phyloP scores from a whole-genome alignment of 163 green algal genomes.

The Picocystis sp. region DNA sequence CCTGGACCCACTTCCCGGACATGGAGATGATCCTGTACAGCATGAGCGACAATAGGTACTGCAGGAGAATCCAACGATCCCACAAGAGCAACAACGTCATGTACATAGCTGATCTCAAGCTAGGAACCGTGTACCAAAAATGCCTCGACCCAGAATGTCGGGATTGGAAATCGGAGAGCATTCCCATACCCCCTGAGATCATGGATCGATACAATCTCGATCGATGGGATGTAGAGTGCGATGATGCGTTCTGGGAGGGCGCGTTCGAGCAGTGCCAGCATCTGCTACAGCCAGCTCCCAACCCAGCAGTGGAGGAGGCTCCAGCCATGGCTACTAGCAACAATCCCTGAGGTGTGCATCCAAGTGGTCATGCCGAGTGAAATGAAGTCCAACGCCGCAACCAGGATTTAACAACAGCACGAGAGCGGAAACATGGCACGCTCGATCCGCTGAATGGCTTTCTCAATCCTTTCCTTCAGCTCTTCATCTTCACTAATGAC shows the following conservation, averaged over 20 bases:
- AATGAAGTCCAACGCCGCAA: not conserved
- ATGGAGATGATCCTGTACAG: conserved; percentile 41
- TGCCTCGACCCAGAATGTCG: conserved; percentile 28
- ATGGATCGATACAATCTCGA: too few relatives aligned
- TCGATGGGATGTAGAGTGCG: too few relatives aligned
- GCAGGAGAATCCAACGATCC: conserved; percentile 25
- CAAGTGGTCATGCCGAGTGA: too few relatives aligned
- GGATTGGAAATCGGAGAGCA: too few relatives aligned
- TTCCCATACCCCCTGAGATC: too few relatives aligned
- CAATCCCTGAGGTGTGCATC: too few relatives aligned
- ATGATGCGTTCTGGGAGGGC: too few relatives aligned
- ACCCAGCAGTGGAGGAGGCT: too few relatives aligned
- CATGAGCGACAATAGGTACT: conserved; percentile 40
- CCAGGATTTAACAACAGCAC: not conserved
- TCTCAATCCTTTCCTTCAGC: conserved; percentile 11
- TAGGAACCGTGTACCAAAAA: conserved; percentile 35
- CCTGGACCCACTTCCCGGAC: conserved; percentile 41
- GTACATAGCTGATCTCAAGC: conserved; percentile 32
- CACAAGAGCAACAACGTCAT: conserved; percentile 46
- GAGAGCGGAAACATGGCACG: conserved; percentile 13
- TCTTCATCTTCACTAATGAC: conserved; percentile 19
- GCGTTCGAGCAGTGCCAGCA: too few relatives aligned
- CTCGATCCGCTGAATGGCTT: conserved; percentile 18
- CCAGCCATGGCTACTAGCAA: too few relatives aligned
- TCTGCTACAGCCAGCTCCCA: too few relatives aligned